Evolutionary conservation across 441 rosid genomes (phyloP), one percentile per base, ranked within the genome.

Genomic region (Croton setiger): DNA sequence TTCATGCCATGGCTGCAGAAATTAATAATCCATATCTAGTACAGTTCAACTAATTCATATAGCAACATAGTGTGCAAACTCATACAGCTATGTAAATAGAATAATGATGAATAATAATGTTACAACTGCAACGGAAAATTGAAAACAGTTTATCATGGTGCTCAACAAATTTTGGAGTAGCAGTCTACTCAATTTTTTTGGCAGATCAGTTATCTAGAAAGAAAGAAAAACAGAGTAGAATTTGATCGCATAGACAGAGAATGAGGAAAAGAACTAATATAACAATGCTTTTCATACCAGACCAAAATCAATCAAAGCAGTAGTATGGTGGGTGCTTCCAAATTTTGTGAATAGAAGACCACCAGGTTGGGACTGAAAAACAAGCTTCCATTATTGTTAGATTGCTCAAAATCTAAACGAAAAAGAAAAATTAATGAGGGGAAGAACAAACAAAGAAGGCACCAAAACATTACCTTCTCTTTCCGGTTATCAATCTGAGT

Each of bases 331-430:
- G 76, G 87, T 96, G 87, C 98, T 81, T 49, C 97, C 97, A 81
- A 96, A 88, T 82, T 96, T 96, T 7, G 99, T 96, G 72, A 96
- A 93, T 67, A 96, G 68, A 85, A 96, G 93, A 37, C 98, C 93
- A 39, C 99, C 97, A 52, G 97, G 91, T 77, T 93, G 97, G 45
- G 97, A 87, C 99, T 96, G 88, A 70, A 84, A 61, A 76, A 56
- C 39, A 62, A 68, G 47, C 68, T 37, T 54, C 60, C 21, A 6
- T 59, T 58, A 21, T 27, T 20, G 61, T 68, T 69, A 65, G 47
- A 54, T 8, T 57, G 11, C 54, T 41, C 47, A 23, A 31, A 20
- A 21, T 63, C 39, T 45, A 37, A 4, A 14, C 56, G 14, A 60
- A 65, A 37, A 68, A 61, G 51, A 55, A 17, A 27, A 53, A 15